phyloP scores from a whole-genome alignment of 2,329 filamentous ascomycete species.

The Tolypocladium guangdongense region DNA sequence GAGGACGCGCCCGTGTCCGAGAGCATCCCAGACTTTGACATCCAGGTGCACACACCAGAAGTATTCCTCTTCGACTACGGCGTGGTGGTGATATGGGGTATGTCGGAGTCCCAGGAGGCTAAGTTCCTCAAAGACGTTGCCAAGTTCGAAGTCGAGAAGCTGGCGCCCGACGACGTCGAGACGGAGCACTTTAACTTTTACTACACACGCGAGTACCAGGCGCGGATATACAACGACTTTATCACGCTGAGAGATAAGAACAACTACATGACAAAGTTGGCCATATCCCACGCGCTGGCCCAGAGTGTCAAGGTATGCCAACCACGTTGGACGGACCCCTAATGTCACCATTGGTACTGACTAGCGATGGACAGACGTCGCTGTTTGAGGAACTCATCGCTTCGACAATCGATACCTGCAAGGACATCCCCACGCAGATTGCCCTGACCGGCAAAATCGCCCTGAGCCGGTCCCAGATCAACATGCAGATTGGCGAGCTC shows the following conservation, averaged over 20 bases:
- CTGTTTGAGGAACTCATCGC: constrained; percentile 93
- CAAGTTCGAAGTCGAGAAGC: constrained; percentile 87
- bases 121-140: constrained; percentile 87
- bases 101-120: constrained; percentile 82
- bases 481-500: constrained; percentile 98
- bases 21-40: constrained; percentile 66
- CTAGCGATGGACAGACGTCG: constrained; percentile 52
- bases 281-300: constrained; percentile 88
- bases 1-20: constrained; percentile 29
- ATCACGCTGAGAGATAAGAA: constrained; percentile 88
- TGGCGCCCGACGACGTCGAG: constrained; percentile 80
- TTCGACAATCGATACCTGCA: constrained; percentile 85
- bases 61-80: constrained; percentile 96
- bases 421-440: constrained; percentile 87
- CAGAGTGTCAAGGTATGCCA: constrained; percentile 67
- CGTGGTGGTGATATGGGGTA: constrained; percentile 96
- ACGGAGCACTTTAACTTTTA: constrained; percentile 99
- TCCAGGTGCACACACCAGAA: constrained; percentile 80
- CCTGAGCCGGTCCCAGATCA: constrained; percentile 80
- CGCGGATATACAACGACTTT: constrained; percentile 98
- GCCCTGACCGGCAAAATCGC: constrained; percentile 86
- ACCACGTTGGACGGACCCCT: no score
- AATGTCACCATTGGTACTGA: constrained; percentile 8
- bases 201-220: constrained; percentile 95
- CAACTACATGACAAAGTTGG: constrained; percentile 96